These are phyloP conservation scores for Aegilops longissima DNA, from an alignment of 176 grass and related monocot genomes.

Conservation along the genomic window DNA sequence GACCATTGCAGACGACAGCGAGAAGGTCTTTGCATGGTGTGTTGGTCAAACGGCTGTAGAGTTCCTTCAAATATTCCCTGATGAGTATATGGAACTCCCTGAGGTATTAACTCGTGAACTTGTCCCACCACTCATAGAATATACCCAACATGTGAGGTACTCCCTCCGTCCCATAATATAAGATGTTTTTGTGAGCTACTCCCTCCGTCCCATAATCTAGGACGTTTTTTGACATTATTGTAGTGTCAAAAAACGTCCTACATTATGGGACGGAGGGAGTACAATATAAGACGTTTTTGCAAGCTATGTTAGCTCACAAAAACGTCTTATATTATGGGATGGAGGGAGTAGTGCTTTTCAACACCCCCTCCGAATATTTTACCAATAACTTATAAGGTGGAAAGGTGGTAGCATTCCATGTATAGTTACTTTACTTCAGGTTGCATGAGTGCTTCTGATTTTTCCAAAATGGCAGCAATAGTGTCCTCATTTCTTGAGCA, in stretches of 20 bases:
- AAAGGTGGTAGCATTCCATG: neutral
- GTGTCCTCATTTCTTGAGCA: neutral
- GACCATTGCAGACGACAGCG: conserved; percentile 65
- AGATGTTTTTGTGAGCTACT: no score
- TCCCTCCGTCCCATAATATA: no score
- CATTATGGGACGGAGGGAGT: no score
- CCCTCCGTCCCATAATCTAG: no score
- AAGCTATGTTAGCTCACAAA: no score
- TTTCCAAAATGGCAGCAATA: neutral
- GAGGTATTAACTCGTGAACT: conserved; percentile 50
- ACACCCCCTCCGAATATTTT: neutral
- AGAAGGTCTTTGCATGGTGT: conserved; percentile 65
- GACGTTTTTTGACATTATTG: no score
- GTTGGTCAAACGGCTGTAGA: conserved; percentile 73
- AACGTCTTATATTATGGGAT: no score
- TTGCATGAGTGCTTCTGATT: neutral
- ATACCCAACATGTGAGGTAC: neutral
- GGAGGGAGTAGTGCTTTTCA: neutral
- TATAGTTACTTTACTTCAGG: neutral
- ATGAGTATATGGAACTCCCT: conserved; percentile 72
- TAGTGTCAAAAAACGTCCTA: no score
- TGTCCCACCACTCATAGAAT: neutral
- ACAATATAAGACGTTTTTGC: no score
- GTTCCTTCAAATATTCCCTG: conserved; percentile 89
- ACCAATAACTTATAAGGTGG: neutral